Base-by-base conservation (phyloP, 2,329 filamentous ascomycete species). In the Colletotrichum plurivorum region DNA sequence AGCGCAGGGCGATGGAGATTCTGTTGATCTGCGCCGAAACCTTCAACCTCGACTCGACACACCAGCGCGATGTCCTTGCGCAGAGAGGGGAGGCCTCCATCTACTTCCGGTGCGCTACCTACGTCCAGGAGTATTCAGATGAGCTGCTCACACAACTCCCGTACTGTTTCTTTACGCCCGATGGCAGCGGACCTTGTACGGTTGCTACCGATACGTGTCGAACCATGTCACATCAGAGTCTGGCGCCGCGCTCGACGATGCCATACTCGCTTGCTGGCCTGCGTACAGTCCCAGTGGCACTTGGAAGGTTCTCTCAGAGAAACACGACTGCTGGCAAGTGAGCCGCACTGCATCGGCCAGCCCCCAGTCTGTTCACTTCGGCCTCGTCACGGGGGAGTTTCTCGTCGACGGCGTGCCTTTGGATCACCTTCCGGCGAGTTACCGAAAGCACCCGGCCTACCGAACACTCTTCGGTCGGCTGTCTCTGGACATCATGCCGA, bases 331-430 rank as follows among this genome's bases (percentile, higher is more conserved):
- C 1, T 67, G 64, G 64, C 15, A 62, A 4, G 27, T 20, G 9
- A 65, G 39, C 15, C n/a, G 4, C 5, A 65, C 63, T 12, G 22
- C 49, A 5, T 48, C 27, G 43, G 27, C 13, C n/a, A 39, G 4
- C 2, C 36, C 70, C 5, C 71, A 78, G 22, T 7, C 36, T 3
- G 79, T 87, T 4, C 81, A 85, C 27, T 84, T 84, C 71, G 87
- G 88, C 69, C 56, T 88, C 0, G 71, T 91, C 2, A 84, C 80
- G 0, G 87, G 84, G 0, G 78, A 84, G 27, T 76, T 91, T 0
- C 78, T 89, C 0, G 81, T 90, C 0, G 80, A 89, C 64, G 87
- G 88, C 0, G 49, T 77, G 1, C 87, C 85, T 0, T 71, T 89
- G 0, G 74, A 80, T 5, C 80, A 84, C 2, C 78, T 90, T 0